These are phyloP conservation scores for Trametes elegans DNA, from an alignment of 768 basidiomycete species.

Conservation along the genomic window DNA sequence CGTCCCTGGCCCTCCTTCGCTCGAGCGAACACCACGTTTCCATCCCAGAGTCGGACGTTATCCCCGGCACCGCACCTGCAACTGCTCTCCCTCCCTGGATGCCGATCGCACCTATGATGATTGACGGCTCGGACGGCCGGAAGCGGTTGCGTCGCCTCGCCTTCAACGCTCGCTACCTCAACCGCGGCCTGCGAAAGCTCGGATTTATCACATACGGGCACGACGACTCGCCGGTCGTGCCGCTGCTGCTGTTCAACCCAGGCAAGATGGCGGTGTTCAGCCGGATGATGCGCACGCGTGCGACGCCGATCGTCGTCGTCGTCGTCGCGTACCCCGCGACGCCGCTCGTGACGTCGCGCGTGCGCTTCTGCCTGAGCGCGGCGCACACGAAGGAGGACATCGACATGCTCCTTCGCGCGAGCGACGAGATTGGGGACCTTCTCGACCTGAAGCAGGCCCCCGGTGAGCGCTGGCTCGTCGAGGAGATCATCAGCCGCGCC, in stretches of 20 bases:
- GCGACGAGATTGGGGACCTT: slow-evolving; percentile 88
- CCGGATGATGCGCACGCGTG: slow-evolving; percentile 75
- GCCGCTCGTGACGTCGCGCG: slow-evolving; percentile 81
- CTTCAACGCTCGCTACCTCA: slow-evolving; percentile 94
- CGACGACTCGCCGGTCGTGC: slow-evolving; percentile 89
- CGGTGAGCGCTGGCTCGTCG: slow-evolving; percentile 73
- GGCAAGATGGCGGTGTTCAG: slow-evolving; percentile 94
- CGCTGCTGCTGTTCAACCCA: slow-evolving; percentile 87
- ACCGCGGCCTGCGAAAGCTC: slow-evolving; percentile 79
- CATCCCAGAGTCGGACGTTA: slow-evolving; percentile 48
- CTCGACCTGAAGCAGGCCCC: slow-evolving; percentile 85
- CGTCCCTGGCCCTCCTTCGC: slow-evolving; percentile 34
- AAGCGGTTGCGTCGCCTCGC: slow-evolving; percentile 84
- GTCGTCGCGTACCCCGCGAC: slow-evolving; percentile 92
- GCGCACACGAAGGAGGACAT: slow-evolving; percentile 98
- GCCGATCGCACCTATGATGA: slow-evolving; percentile 63
- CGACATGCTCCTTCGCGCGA: slow-evolving; percentile 79
- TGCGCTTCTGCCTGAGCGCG: slow-evolving; percentile 92
- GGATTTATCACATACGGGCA: slow-evolving; percentile 98
- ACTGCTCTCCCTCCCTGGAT: slow-evolving; percentile 76
- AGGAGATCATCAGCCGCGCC: slow-evolving; percentile 68
- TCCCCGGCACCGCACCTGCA: slow-evolving; percentile 71
- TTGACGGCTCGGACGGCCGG: slow-evolving; percentile 82
- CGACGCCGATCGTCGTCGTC: slow-evolving; percentile 82
- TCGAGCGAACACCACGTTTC: slow-evolving; percentile 29